Evolutionary conservation across 768 basidiomycete genomes (phyloP), one percentile per base, ranked within the genome.

Genomic region (Boletus sp.): DNA sequence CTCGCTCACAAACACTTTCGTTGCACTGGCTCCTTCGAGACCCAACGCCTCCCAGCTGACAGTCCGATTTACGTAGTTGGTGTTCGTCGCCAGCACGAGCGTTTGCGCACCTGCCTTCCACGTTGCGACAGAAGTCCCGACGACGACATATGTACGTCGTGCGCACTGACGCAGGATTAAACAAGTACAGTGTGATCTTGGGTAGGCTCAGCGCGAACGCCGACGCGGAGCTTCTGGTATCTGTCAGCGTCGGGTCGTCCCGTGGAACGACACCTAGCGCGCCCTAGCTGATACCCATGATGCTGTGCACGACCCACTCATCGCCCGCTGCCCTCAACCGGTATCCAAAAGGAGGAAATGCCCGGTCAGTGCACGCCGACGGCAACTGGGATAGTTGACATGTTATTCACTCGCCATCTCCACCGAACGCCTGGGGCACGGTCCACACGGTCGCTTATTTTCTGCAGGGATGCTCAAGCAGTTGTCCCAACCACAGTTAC

Each of bases 381-480:
- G 15, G 13, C 15, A 2, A 27, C 21, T 23, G 19, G 5, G 19
- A 32, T 25, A 14, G 6, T 11, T n/a, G n/a, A 50, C 5, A 51
- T 5, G 11, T 21, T 1, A 76, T 73, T 69, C 58, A 65, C 60
- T 57, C 45, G 50, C 35, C 15, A 7, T 14, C 62, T 4, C 27
- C 64, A 27, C 87, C 87, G 64, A 92, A 92, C 0, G 79, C 88
- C 68, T 92, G 90, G 1, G 88, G 87, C 1, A 91, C 89, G 2
- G 84, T 83, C 90, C 89, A 91, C 0, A 90, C 77, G 1, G 0
- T 74, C 75, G 11, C 83, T 79, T 58, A n/a, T 69, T 72, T 2
- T 86, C 87, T 51, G 79, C 70, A 3, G 60, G 10, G 38, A 71
- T 65, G 45, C 69, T 69, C 29, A 53, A 0, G 67, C 90, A 93